Conservation (phyloP, 805 yeast species). For the Candida tallmaniae region DNA sequence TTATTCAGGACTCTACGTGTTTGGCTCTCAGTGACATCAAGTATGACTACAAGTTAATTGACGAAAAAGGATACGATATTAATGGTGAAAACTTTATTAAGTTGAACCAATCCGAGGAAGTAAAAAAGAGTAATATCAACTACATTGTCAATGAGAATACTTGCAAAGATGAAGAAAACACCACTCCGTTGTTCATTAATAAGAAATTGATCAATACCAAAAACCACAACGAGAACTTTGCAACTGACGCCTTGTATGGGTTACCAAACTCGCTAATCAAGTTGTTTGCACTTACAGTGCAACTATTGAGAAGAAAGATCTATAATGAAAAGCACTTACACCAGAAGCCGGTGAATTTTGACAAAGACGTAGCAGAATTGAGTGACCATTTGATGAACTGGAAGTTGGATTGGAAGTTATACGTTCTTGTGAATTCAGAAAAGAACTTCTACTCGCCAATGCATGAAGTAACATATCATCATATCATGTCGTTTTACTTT, state of each 20-base stretch:
- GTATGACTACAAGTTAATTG: constrained; percentile 14
- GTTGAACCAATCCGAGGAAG: constrained; percentile 2
- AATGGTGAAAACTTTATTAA: constrained; percentile 29
- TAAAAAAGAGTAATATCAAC: constrained; percentile 12
- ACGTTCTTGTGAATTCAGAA: constrained; percentile 19
- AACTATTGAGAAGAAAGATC: constrained; percentile 57
- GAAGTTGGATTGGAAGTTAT: constrained; percentile 72
- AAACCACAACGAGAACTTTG: constrained; percentile 52
- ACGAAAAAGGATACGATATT: constrained; percentile 33
- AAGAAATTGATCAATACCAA: constrained; percentile 42
- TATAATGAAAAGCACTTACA: constrained; percentile 35
- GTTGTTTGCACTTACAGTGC: constrained; percentile 69
- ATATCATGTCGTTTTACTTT: constrained; percentile 72
- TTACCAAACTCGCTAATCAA: constrained; percentile 75
- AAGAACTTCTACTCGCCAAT: constrained; percentile 43
- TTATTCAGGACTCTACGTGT: constrained; percentile 75
- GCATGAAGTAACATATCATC: constrained; percentile 75
- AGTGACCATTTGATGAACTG: constrained; percentile 30
- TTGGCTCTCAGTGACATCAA: constrained; percentile 30
- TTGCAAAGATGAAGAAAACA: constrained; percentile 41
- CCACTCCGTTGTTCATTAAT: constrained; percentile 39
- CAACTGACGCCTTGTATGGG: constrained; percentile 80
- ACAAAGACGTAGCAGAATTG: not conserved
- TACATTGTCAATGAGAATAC: constrained; percentile 37
- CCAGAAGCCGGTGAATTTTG: constrained; percentile 1